phyloP scores from a whole-genome alignment of 768 basidiomycete genomes.

The Boletus rubroflammeus region DNA sequence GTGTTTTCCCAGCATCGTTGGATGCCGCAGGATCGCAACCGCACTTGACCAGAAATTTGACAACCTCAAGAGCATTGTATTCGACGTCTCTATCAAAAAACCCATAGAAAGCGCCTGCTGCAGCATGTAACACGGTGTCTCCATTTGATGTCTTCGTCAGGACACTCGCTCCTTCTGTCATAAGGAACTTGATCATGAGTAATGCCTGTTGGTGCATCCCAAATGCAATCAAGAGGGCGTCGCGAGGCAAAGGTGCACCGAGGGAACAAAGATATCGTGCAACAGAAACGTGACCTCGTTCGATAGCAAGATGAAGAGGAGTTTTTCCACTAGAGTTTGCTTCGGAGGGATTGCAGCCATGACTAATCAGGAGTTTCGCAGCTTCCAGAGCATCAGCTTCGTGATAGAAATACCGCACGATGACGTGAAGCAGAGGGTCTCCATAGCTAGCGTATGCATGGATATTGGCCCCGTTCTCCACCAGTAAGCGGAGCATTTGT shows the following conservation, averaged over 20 bases:
- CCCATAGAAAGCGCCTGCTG: background rate
- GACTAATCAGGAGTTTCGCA: background rate
- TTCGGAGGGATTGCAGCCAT: background rate
- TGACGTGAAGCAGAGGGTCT: background rate
- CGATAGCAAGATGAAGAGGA: background rate
- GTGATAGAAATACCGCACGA: fast-evolving
- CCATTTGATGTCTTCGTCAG: background rate
- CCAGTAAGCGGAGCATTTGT: background rate
- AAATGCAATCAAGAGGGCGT: background rate
- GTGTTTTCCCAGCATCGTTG: background rate
- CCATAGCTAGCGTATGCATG: background rate
- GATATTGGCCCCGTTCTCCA: background rate
- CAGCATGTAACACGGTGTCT: background rate
- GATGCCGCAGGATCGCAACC: background rate
- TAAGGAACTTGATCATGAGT: background rate
- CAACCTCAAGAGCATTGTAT: background rate
- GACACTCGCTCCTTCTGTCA: background rate
- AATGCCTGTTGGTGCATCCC: no score
- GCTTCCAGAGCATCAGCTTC: background rate
- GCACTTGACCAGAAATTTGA: background rate
- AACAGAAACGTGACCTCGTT: background rate
- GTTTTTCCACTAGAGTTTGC: background rate
- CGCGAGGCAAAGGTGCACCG: background rate
- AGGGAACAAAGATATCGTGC: background rate
- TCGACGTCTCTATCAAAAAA: background rate